A percentile compares a stretch with the other conserved stretches of the same genome.
Conservation (phyloP, 202 grass and related monocot species). For the Elaeis oleifera region DNA sequence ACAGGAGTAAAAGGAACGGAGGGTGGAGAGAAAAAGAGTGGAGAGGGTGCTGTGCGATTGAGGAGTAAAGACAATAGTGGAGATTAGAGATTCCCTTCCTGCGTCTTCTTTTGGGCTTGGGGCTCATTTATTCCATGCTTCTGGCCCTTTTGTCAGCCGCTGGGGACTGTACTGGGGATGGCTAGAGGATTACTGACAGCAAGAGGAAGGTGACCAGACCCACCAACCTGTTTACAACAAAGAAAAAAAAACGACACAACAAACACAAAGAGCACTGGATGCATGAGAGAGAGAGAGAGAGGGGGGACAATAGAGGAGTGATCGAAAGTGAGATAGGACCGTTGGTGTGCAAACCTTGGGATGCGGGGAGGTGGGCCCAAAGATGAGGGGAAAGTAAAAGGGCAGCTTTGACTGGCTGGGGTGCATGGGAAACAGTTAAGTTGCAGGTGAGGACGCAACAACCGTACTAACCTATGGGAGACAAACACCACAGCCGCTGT, state of each 20-base stretch:
- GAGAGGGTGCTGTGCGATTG: neutral
- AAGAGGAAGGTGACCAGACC: too few relatives aligned
- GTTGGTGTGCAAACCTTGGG: slow-evolving; percentile 26
- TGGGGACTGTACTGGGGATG: neutral
- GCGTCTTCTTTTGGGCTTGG: neutral
- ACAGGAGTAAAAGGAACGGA: neutral
- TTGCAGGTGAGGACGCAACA: slow-evolving; percentile 37
- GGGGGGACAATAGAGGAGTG: neutral
- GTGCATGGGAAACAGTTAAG: slow-evolving; percentile 23
- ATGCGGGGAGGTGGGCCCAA: slow-evolving; percentile 24
- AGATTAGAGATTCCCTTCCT: neutral
- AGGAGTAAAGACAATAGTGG: neutral
- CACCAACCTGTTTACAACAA: neutral
- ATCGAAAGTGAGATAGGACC: slow-evolving; percentile 31
- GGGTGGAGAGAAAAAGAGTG: neutral
- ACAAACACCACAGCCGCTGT: slow-evolving; percentile 12
- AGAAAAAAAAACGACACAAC: too few relatives aligned
- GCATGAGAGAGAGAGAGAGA: neutral
- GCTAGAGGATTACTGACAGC: too few relatives aligned
- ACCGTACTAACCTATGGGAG: slow-evolving; percentile 14
- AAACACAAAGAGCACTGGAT: too few relatives aligned
- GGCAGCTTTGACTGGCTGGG: slow-evolving; percentile 34
- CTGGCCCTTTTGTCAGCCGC: slow-evolving; percentile 4
- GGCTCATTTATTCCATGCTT: slow-evolving; percentile 15
- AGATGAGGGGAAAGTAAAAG: slow-evolving; percentile 17